These are phyloP conservation scores for Yamadazyma sp. DNA, from an alignment of 1,139 yeast species.

Conservation along the genomic window DNA sequence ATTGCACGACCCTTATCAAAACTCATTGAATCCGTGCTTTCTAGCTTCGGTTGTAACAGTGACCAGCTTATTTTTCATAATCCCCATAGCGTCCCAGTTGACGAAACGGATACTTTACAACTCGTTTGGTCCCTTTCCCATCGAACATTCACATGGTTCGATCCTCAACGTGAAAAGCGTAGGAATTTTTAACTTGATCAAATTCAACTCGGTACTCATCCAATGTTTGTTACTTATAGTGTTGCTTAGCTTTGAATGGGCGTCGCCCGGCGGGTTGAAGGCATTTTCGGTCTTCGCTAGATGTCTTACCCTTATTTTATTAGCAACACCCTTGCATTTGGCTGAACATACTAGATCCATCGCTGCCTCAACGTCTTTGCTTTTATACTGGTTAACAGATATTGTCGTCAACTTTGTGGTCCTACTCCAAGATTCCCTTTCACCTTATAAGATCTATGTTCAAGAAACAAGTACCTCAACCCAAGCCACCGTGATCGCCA, in stretches of 20 bases:
- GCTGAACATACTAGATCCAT: conserved; percentile 33
- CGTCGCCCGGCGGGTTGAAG: conserved; percentile 10
- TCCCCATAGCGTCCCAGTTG: conserved; percentile 19
- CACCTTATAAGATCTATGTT: conserved; percentile 27
- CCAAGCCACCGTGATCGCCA: conserved; percentile 14
- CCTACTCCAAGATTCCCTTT: conserved; percentile 29
- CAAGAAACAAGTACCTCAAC: conserved; percentile 15
- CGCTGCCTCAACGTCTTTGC: conserved; percentile 26
- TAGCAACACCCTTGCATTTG: conserved; percentile 32
- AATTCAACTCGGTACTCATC: conserved; percentile 23
- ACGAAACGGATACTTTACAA: conserved; percentile 19
- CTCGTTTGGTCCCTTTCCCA: conserved; percentile 25
- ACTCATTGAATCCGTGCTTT: conserved; percentile 35
- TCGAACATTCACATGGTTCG: conserved; percentile 32
- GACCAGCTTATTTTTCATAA: conserved; percentile 5
- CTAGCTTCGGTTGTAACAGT: conserved; percentile 20
- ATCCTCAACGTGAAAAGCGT: conserved; percentile 26
- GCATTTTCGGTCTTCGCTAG: conserved; percentile 11
- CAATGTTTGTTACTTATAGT: conserved; percentile 22
- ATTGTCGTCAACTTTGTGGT: conserved; percentile 19
- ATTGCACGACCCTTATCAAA: conserved; percentile 22
- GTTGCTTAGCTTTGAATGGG: conserved; percentile 19
- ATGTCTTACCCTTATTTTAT: conserved; percentile 14
- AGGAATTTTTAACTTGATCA: conserved; percentile 25
- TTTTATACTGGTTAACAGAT: conserved; percentile 31